Percentiles rank a stretch among this genome's conserved stretches.
phyloP scores from a whole-genome alignment of 345 rosid species.

The Psidium guajava region DNA sequence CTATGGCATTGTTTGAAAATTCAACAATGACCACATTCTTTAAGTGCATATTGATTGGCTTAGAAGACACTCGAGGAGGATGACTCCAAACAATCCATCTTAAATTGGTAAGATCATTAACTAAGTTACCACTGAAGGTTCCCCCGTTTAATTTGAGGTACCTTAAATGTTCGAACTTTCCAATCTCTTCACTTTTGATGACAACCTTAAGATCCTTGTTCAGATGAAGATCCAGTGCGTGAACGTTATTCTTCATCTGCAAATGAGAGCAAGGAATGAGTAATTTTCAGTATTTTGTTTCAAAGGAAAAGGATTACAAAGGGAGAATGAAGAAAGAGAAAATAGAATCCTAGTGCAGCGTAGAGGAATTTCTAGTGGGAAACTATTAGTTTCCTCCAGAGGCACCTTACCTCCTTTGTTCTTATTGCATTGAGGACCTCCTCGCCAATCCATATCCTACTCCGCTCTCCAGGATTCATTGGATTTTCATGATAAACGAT shows the following conservation, averaged over 20 bases:
- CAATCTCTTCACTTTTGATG: neutral
- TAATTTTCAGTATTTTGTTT: neutral
- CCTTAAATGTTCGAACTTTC: neutral
- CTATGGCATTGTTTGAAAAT: neutral
- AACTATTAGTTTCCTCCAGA: rapidly evolving
- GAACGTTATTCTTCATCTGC: neutral
- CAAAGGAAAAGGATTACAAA: neutral
- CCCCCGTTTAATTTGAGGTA: neutral
- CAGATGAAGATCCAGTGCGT: neutral
- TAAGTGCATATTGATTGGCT: neutral
- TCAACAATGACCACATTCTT: neutral
- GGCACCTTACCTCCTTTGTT: neutral
- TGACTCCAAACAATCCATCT: neutral
- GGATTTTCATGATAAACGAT: neutral
- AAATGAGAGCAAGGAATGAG: neutral
- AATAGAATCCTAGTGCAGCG: neutral
- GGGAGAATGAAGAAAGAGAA: neutral
- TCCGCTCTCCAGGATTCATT: neutral
- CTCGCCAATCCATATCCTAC: neutral
- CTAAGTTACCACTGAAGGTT: neutral
- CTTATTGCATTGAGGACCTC: neutral
- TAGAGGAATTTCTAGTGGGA: neutral
- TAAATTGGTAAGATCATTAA: neutral
- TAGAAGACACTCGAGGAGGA: neutral
- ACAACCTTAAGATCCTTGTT: neutral